These are phyloP conservation scores for Coffea canephora DNA, from an alignment of 257 asterid species.

Conservation along the genomic window DNA sequence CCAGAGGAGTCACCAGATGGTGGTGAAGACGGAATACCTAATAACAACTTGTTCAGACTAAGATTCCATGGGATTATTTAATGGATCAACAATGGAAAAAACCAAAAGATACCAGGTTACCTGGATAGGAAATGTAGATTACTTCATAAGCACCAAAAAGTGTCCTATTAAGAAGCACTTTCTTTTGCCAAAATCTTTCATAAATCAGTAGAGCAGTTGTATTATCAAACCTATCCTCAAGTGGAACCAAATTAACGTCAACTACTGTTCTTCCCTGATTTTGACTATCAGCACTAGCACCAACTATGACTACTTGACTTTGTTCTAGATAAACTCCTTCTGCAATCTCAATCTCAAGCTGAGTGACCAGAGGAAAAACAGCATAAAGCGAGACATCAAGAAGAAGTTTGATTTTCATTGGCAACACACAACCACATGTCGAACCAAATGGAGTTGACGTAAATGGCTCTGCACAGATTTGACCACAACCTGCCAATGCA, in stretches of 20 bases:
- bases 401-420: slow-evolving; percentile 92
- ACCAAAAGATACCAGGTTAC: slow-evolving; percentile 32
- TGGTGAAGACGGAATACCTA: slow-evolving; percentile 86
- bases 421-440: slow-evolving; percentile 89
- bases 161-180: slow-evolving; percentile 79
- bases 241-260: slow-evolving; percentile 82
- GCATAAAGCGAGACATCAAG: slow-evolving; percentile 72
- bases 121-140: slow-evolving; percentile 67
- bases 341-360: slow-evolving; percentile 87
- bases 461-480: slow-evolving; percentile 77
- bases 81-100: neutral
- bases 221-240: slow-evolving; percentile 91
- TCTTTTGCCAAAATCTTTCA: slow-evolving; percentile 77
- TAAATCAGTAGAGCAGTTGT: slow-evolving; percentile 86
- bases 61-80: neutral
- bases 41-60: slow-evolving; percentile 22
- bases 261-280: slow-evolving; percentile 77
- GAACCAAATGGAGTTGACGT: slow-evolving; percentile 80
- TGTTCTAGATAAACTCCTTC: slow-evolving; percentile 84
- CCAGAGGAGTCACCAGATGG: slow-evolving; percentile 55
- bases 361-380: slow-evolving; percentile 75
- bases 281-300: slow-evolving; percentile 84
- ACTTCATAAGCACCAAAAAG: slow-evolving; percentile 87
- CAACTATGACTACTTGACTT: slow-evolving; percentile 81
- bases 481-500: slow-evolving; percentile 74